Base-by-base conservation (phyloP, 495 filamentous ascomycete species). In the Trichocladium uniseriatum region DNA sequence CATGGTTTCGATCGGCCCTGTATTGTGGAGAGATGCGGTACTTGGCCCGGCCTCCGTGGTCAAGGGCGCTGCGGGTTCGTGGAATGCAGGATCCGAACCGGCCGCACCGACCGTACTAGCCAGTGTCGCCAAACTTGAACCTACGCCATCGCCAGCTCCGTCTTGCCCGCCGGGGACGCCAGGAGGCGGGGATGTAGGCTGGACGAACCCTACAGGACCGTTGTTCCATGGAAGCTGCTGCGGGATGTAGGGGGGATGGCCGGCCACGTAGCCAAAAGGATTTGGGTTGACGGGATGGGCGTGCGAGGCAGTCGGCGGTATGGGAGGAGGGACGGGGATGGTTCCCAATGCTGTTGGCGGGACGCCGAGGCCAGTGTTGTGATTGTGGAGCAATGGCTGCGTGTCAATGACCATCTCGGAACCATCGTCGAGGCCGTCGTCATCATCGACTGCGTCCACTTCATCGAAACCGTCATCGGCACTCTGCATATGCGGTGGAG, bases 381-480 rank as follows among this genome's bases (percentile, higher is more conserved):
- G 45, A 7, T 44, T 40, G 29, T 38, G 31, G 5, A 56, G 52
- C 15, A 61, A 20, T 27, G 59, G 58, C 29, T 60, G 59, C n/a
- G 56, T 48, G 38, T 71, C 68, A 10, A 70, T 59, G 19, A 66
- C 61, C 56, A 71, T 64, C 35, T 72, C 69, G 42, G 57, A 65
- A 20, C 66, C 69, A 45, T 72, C 68, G 36, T 69, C 69, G 43
- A 69, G 50, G 4, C 54, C 67, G 37, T 72, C 67, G 24, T 69
- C 67, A 20, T 72, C 69, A 16, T 71, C 69, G 14, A 65, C 66
- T 3, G 47, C 48, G 21, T 72, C 68, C 1, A 22, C 44, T 15
- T 62, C 59, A 15, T 69, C 69, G 15, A 70, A 65, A 1, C 47
- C 56, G n/a, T 32, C 41, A 19, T 67, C 66, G 15, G 51, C 41